Conservation (phyloP, 2,329 filamentous ascomycete genomes). For the Niveomyces coronatus region DNA sequence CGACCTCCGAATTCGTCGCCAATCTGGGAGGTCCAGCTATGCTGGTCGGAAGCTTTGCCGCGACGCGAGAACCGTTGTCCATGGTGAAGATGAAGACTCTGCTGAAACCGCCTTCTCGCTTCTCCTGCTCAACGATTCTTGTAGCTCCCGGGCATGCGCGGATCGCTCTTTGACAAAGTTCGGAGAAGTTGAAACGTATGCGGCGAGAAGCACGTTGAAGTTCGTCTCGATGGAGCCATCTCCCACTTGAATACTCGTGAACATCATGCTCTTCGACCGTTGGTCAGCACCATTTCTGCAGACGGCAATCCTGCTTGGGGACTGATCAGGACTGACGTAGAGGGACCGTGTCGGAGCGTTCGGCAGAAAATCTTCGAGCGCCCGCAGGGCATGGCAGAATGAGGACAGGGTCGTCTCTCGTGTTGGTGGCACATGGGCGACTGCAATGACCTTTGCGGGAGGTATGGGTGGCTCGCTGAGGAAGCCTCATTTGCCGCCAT, state of each 20-base stretch:
- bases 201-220: conserved; percentile 1
- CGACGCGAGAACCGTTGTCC: not conserved
- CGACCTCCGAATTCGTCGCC: conserved; percentile 2
- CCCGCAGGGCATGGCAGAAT: too few species aligned
- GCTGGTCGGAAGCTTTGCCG: not conserved
- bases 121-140: not conserved
- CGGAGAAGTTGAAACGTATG: conserved; percentile 1
- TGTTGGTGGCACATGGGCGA: too few species aligned
- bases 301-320: too few species aligned
- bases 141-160: not conserved
- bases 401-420: too few species aligned
- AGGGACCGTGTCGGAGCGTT: too few species aligned
- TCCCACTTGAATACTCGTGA: not conserved
- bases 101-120: conserved; percentile 1
- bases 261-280: too few species aligned
- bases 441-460: too few species aligned
- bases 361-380: too few species aligned
- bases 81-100: not conserved
- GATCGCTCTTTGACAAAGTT: not conserved
- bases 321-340: too few species aligned
- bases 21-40: not conserved
- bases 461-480: too few species aligned
- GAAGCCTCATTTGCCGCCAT: too few species aligned
- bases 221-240: not conserved
- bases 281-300: too few species aligned